Percentiles rank a stretch among this genome's conserved stretches.
Evolutionary conservation across 441 rosid species (phyloP).

Genomic region (Adansonia rubrostipa): DNA sequence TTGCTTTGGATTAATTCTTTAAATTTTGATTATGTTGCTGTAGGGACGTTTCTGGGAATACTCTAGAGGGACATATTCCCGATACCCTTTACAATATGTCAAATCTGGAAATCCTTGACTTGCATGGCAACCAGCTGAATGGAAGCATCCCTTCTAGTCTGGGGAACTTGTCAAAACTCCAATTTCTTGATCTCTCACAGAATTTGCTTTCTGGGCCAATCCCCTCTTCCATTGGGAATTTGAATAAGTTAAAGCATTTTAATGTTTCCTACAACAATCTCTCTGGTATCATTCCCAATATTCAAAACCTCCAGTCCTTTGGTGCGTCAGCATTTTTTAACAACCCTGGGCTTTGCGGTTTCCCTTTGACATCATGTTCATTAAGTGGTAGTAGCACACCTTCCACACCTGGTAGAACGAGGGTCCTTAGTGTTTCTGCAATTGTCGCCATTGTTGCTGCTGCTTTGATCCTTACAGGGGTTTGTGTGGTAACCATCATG

Average conservation of each 20-base stretch:
- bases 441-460: constrained; percentile 85
- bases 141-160: constrained; percentile 76
- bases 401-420: constrained; percentile 42
- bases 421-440: constrained; percentile 70
- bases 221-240: constrained; percentile 66
- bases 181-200: constrained; percentile 67
- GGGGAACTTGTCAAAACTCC: constrained; percentile 63
- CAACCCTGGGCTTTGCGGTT: constrained; percentile 76
- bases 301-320: constrained; percentile 53
- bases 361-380: constrained; percentile 69
- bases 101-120: constrained; percentile 70
- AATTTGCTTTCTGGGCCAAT: constrained; percentile 70
- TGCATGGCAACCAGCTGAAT: constrained; percentile 64
- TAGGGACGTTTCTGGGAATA: constrained; percentile 92
- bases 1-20: constrained; percentile 36
- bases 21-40: constrained; percentile 36
- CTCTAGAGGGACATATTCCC: constrained; percentile 72
- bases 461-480: constrained; percentile 79
- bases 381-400: constrained; percentile 24
- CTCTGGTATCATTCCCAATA: constrained; percentile 66
- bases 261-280: constrained; percentile 80
- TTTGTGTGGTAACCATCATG: constrained; percentile 76
- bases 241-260: constrained; percentile 50
- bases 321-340: constrained; percentile 70
- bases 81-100: constrained; percentile 64